Base-by-base conservation (phyloP, 345 rosid species). In the Camelina neglecta region DNA sequence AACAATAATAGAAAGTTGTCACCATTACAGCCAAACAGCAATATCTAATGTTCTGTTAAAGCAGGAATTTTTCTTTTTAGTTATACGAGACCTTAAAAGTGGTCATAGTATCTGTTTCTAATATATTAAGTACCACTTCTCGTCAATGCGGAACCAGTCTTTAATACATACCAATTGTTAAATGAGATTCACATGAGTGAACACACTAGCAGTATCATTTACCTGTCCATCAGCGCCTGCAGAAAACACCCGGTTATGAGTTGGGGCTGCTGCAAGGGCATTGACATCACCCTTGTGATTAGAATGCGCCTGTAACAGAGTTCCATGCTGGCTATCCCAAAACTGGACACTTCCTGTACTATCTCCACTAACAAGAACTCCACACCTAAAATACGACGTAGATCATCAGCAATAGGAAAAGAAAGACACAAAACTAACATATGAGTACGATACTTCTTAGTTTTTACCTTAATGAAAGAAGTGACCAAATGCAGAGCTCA, bases 141-240 rank as follows among this genome's bases (percentile, higher is more conserved):
- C 1, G 23, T 21, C n/a, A n/a, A n/a, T n/a, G n/a, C n/a, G n/a
- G n/a, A n/a, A n/a, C n/a, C n/a, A n/a, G n/a, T n/a, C n/a, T n/a
- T n/a, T n/a, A n/a, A 23, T 23, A 23, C 2, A 23, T 23, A 29
- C 31, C 55, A 67, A 24, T 49, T 60, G 18, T 26, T 24, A 26
- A 67, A 55, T 12, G 47, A 36, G 55, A 51, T 47, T 41, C 26
- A 41, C 62, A 68, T 41, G 68, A 69, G 23, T 53, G 49, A 69
- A 48, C 39, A 75, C 41, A 61, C 45, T 48, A 68, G 60, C 33
- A 49, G 35, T 47, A 71, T 56, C 66, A 47, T 23, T 67, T 79
- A 92, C 97, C 97, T 92, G 95, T 68, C 99, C 99, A 79, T 95
- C 97, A 41, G 97, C 87, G 57, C 99, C 97, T 56, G 96, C 90